These are phyloP conservation scores for Thalassia testudinum DNA, from an alignment of 116 monocot species.

Conservation along the genomic window DNA sequence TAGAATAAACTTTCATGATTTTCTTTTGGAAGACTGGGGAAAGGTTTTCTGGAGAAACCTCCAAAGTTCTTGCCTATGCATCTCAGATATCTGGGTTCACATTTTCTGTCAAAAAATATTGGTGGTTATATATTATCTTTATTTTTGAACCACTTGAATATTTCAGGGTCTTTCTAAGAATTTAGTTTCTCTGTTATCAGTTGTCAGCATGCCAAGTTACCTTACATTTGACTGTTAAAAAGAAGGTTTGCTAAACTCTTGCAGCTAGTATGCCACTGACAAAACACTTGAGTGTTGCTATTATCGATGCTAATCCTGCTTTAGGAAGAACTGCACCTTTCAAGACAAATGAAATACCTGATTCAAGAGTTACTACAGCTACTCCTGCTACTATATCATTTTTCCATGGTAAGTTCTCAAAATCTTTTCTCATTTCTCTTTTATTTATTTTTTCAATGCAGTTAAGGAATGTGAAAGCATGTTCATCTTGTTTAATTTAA, in stretches of 20 bases:
- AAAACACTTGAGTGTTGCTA: slow-evolving; percentile 67
- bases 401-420: slow-evolving; percentile 58
- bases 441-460: background rate
- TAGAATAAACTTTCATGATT: too few relatives aligned
- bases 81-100: too few relatives aligned
- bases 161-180: background rate
- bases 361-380: slow-evolving; percentile 90
- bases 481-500: too few relatives aligned
- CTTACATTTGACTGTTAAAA: background rate
- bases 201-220: background rate
- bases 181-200: background rate
- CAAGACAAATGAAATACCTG: slow-evolving; percentile 48
- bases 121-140: background rate
- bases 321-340: slow-evolving; percentile 23
- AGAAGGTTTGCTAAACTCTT: slow-evolving; percentile 3
- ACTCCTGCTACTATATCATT: slow-evolving; percentile 87
- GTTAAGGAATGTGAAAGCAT: too few relatives aligned
- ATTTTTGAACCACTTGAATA: background rate
- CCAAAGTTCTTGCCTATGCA: too few relatives aligned
- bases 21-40: too few relatives aligned
- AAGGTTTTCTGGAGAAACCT: too few relatives aligned
- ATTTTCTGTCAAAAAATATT: too few relatives aligned
- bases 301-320: slow-evolving; percentile 83
- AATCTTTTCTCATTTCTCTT: background rate
- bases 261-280: slow-evolving; percentile 69